These are phyloP conservation scores for Penicillium steckii DNA, from an alignment of 495 filamentous ascomycete genomes.

Conservation along the genomic window DNA sequence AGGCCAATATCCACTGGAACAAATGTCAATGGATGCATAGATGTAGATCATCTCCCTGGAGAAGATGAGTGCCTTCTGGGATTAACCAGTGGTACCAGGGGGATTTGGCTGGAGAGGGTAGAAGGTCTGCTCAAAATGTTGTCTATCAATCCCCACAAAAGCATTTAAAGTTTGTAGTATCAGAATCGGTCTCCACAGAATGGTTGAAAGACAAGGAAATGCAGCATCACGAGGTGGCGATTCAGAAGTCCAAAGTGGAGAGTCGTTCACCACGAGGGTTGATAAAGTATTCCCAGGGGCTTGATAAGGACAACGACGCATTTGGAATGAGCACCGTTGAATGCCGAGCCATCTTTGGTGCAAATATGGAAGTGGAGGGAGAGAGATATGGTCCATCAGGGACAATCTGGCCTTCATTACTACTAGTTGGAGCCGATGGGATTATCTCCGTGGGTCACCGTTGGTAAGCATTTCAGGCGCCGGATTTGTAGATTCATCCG, in stretches of 20 bases:
- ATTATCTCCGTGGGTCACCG: constrained; percentile 14
- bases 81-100: neutral
- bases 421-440: constrained; percentile 12
- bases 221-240: neutral
- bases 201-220: neutral
- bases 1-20: neutral
- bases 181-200: neutral
- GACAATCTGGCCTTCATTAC: neutral
- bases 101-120: neutral
- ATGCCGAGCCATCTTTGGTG: neutral
- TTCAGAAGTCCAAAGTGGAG: neutral
- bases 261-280: neutral
- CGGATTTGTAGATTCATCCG: constrained; percentile 10
- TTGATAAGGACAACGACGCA: constrained; percentile 2
- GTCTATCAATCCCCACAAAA: neutral
- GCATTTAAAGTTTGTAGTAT: constrained; percentile 4
- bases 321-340: constrained; percentile 7
- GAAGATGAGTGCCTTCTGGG: neutral
- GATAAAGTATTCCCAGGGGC: too few species aligned
- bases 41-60: constrained; percentile 5
- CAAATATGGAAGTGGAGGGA: neutral
- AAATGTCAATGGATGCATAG: neutral
- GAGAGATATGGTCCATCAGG: neutral
- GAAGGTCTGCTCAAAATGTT: constrained; percentile 3
- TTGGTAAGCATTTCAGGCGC: constrained; percentile 7